These are phyloP conservation scores for Rhizophora mangle DNA, from an alignment of 345 rosid genomes.

Conservation along the genomic window DNA sequence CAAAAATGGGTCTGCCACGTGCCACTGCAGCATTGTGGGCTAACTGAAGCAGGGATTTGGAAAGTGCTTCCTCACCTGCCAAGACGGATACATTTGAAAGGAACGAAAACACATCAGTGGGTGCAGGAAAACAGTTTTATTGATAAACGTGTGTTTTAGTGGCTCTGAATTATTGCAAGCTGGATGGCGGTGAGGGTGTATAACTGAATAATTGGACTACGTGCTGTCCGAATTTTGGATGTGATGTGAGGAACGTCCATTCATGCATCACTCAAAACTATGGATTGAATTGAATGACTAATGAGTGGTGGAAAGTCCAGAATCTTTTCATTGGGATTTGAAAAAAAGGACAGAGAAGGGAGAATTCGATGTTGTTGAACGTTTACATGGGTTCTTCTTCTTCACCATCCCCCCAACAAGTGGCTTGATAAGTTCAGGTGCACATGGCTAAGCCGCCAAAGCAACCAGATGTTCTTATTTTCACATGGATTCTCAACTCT, in stretches of 20 bases:
- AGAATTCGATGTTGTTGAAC: background rate
- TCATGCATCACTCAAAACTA: background rate
- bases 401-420: too few species aligned
- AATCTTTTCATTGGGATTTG: background rate
- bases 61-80: background rate
- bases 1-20: too few species aligned
- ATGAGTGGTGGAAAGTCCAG: constrained; percentile 6
- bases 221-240: constrained; percentile 16
- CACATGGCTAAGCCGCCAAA: too few species aligned
- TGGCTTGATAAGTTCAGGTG: too few species aligned
- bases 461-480: too few species aligned
- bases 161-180: constrained; percentile 18
- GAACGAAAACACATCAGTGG: too few species aligned
- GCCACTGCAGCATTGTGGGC: too few species aligned
- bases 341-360: too few species aligned
- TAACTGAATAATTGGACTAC: constrained; percentile 16
- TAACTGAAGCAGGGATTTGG: background rate
- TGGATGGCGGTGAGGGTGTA: constrained; percentile 6
- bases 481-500: too few species aligned
- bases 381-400: too few species aligned
- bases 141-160: background rate
- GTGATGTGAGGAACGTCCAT: constrained; percentile 9
- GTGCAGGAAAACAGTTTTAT: background rate
- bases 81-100: too few species aligned
- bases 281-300: constrained; percentile 5